These are phyloP conservation scores for Eucalyptus curtisii DNA, from an alignment of 345 rosid species.

Conservation along the genomic window DNA sequence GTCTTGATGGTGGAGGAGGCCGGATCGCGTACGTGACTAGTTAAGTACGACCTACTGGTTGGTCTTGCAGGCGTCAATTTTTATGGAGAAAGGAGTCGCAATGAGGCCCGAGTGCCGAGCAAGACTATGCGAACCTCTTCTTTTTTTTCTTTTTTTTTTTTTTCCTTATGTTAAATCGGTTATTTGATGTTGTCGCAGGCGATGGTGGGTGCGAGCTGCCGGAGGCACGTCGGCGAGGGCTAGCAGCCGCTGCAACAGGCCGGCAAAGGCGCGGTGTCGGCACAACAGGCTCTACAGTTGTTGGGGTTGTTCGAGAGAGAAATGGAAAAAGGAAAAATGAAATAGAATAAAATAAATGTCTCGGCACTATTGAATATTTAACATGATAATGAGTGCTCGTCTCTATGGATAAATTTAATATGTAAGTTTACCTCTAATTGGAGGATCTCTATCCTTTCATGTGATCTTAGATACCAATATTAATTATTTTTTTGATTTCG, in stretches of 20 bases:
- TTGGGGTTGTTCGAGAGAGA: background rate
- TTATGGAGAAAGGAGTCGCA: background rate
- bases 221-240: background rate
- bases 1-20: background rate
- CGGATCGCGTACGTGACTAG: background rate
- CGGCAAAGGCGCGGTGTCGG: background rate
- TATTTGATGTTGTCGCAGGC: background rate
- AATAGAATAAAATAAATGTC: background rate
- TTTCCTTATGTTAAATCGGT: background rate
- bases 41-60: background rate
- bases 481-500: background rate
- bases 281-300: background rate
- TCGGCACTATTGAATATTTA: background rate
- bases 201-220: background rate
- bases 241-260: background rate
- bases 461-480: background rate
- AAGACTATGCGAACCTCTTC: background rate
- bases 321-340: background rate
- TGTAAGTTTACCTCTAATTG: background rate
- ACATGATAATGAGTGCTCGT: background rate
- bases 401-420: background rate
- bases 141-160: accelerated
- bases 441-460: background rate
- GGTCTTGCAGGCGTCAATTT: background rate
- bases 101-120: background rate